Conservation (phyloP, 306 rosid genomes). For the Spatholobus suberectus region DNA sequence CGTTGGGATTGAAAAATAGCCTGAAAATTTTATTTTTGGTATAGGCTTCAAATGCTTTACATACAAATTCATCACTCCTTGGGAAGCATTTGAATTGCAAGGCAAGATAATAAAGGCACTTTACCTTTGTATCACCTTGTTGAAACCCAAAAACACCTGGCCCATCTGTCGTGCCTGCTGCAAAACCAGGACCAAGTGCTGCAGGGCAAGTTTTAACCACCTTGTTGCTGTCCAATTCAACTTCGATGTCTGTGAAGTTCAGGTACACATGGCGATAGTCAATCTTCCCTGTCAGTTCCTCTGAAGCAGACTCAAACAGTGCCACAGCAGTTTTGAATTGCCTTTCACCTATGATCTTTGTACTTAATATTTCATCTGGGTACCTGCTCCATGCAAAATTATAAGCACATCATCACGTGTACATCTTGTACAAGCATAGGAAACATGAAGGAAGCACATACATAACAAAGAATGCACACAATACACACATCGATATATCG, state of each 20-base stretch:
- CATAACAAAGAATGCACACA: not conserved
- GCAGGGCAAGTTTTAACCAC: conserved; percentile 80
- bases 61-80: not conserved
- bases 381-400: conserved; percentile 50
- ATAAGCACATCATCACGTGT: conserved; percentile 1
- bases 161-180: conserved; percentile 94
- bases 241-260: conserved; percentile 71
- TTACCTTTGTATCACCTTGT: conserved; percentile 84
- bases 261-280: conserved; percentile 75
- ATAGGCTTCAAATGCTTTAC: not conserved
- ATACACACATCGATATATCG: not conserved
- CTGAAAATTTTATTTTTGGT: no score
- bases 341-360: conserved; percentile 80
- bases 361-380: conserved; percentile 82
- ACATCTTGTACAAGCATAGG: not conserved
- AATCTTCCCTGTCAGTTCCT: conserved; percentile 60
- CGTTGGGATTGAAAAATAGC: no score
- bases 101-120: not conserved
- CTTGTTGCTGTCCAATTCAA: conserved; percentile 52
- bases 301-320: conserved; percentile 60
- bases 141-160: conserved; percentile 85
- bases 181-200: conserved; percentile 93
- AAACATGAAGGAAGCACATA: not conserved
- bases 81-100: not conserved
- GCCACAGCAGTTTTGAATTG: conserved; percentile 68